phyloP scores from a whole-genome alignment of 768 basidiomycete species.

The Leccinum uliginosum region DNA sequence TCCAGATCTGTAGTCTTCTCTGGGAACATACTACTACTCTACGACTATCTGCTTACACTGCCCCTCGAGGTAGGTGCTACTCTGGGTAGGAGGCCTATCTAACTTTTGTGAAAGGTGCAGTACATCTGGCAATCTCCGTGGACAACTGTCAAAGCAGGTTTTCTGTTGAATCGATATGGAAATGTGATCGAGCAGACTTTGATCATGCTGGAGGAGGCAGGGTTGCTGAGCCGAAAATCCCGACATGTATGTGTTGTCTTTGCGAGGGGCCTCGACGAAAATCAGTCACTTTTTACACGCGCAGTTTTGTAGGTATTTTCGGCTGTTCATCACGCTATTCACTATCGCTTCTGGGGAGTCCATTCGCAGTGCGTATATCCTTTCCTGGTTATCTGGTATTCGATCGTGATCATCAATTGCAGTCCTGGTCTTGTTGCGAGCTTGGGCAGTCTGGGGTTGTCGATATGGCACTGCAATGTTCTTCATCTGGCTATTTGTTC shows the following conservation, averaged over 20 bases:
- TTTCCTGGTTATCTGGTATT: neutral
- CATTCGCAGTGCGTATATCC: slow-evolving; percentile 1
- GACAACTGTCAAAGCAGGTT: slow-evolving; percentile 8
- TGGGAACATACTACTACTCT: slow-evolving; percentile 1
- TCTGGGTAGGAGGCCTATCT: neutral
- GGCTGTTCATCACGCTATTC: slow-evolving; percentile 7
- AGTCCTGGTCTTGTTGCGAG: slow-evolving; percentile 19
- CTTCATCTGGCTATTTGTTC: slow-evolving; percentile 4
- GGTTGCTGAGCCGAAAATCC: neutral
- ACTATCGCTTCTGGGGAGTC: slow-evolving; percentile 10
- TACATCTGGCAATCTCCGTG: slow-evolving; percentile 17
- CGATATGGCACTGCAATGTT: neutral
- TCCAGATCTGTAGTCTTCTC: neutral
- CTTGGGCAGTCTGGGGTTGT: slow-evolving; percentile 20
- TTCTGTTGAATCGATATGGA: slow-evolving; percentile 17
- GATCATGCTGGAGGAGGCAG: slow-evolving; percentile 3
- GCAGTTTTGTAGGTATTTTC: slow-evolving; percentile 7
- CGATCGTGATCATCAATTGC: neutral
- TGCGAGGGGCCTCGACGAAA: neutral
- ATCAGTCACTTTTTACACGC: neutral
- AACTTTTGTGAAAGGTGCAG: neutral
- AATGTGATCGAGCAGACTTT: slow-evolving; percentile 12
- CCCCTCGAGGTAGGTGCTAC: slow-evolving; percentile 8
- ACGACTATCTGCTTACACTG: slow-evolving; percentile 13
- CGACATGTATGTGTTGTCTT: neutral